A percentile compares a stretch with the other conserved stretches of the same genome.
phyloP scores from a whole-genome alignment of 306 rosid species.

The Quercus agrifolia region DNA sequence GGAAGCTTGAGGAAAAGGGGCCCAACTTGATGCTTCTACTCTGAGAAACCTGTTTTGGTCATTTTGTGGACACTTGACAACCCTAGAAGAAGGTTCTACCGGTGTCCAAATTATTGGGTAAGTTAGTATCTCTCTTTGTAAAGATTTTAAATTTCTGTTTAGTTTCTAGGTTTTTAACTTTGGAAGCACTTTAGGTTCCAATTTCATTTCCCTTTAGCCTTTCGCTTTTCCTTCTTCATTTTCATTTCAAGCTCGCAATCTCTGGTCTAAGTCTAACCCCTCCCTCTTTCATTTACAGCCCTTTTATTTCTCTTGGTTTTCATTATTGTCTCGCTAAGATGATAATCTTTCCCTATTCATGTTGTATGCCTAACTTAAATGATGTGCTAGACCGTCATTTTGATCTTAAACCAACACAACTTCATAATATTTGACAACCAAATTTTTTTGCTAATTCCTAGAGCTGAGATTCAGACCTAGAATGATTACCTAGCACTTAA shows the following conservation, averaged over 20 bases:
- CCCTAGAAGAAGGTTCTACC: too few species aligned
- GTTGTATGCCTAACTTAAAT: neutral
- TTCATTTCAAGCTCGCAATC: slow-evolving; percentile 3
- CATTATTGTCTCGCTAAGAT: neutral
- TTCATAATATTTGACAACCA: neutral
- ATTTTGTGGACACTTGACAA: too few species aligned
- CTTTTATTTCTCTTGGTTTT: neutral
- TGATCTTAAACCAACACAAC: slow-evolving; percentile 1
- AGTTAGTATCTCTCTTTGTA: too few species aligned
- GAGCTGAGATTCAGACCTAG: too few species aligned
- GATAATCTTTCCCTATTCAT: neutral
- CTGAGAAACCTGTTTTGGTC: too few species aligned
- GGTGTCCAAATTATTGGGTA: too few species aligned
- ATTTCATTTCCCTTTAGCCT: slow-evolving; percentile 14
- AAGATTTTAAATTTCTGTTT: too few species aligned
- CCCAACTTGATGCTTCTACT: too few species aligned
- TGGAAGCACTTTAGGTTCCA: too few species aligned
- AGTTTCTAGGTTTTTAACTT: too few species aligned
- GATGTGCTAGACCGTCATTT: neutral
- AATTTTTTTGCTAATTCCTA: accelerated
- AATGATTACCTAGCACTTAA: too few species aligned
- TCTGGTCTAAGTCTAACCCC: slow-evolving; percentile 23
- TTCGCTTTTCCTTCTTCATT: neutral
- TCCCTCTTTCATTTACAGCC: neutral
- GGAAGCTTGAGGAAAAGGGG: too few species aligned